Evolutionary conservation across 768 basidiomycete species (phyloP), one percentile per base, ranked within the genome.

Genomic region (Lentinula edodes): DNA sequence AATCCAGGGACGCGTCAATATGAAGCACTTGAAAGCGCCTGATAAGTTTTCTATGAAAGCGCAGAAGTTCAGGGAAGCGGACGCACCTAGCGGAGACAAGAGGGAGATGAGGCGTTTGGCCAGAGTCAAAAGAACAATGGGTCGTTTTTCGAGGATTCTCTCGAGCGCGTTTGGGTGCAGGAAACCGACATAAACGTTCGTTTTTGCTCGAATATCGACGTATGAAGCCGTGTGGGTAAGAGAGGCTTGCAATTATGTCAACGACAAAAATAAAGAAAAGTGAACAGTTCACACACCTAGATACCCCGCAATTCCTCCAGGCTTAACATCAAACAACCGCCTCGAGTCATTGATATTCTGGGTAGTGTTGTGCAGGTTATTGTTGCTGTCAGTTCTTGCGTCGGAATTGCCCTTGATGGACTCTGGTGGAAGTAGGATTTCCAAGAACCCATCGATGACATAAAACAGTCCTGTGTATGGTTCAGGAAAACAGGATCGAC

Each of bases 171-270:
- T 83, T 2, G 91, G 86, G 1, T 97, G 92, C 34, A 99, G 73
- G 73, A 96, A 96, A 0, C 97, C 97, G 64, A 98, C 97, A 68
- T 96, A 99, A n/a, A 89, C 90, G 70, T 99, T 96, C 0, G 95
- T 98, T 77, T 98, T 98, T 5, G 97, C 95, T 65, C 82, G 89
- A 71, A 99, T 97, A 71, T 96, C 93, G 48, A 98, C 95, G 69
- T 98, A 99, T 2, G 94, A 96, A 5, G 94, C 88, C 32, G 90
- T 94, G 58, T 88, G 90, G 66, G 92, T 93, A 3, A 98, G 81
- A 0, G 95, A 94, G 16, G 95, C 92, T 39, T 93, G 58, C 20
- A 13, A 20, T 10, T 5, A 57, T 43, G 51, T 45, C 13, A 41
- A 12, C 13, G 43, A 35, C 65, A 54, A 61, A 60, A 61, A 36